These are phyloP conservation scores for Leishmania turanica DNA, from an alignment of 208 protist genomes.

Conservation along the genomic window DNA sequence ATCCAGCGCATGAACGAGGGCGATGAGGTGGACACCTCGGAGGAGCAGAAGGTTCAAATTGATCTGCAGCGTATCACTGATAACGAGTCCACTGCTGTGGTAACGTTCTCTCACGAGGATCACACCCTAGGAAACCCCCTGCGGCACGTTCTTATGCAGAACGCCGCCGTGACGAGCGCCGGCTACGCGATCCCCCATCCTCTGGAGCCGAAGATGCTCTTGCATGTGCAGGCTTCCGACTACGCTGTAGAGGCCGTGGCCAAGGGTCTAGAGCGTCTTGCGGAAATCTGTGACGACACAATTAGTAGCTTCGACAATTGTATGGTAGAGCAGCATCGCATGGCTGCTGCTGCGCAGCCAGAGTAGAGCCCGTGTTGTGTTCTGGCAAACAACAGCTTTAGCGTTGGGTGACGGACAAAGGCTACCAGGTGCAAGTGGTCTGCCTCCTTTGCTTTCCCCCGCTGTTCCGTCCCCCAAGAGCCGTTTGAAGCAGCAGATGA, in stretches of 20 bases:
- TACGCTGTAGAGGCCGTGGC: constrained; percentile 90
- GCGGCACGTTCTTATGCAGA: constrained; percentile 93
- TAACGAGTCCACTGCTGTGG: constrained; percentile 70
- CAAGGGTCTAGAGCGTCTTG: constrained; percentile 78
- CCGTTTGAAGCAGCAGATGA: background rate
- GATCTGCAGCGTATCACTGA: constrained; percentile 85
- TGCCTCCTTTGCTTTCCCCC: background rate
- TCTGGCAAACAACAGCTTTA: background rate
- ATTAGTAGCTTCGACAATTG: constrained; percentile 74
- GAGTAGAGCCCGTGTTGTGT: constrained; percentile 3
- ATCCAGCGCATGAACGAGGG: constrained; percentile 89
- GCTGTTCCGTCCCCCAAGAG: background rate
- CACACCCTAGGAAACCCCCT: constrained; percentile 94
- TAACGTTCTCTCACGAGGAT: constrained; percentile 91
- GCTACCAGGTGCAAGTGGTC: background rate
- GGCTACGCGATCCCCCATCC: constrained; percentile 95
- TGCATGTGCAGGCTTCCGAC: constrained; percentile 89
- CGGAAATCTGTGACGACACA: constrained; percentile 80
- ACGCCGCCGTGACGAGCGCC: constrained; percentile 82
- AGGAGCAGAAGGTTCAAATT: constrained; percentile 89
- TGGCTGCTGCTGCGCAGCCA: constrained; percentile 21
- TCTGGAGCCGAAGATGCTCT: constrained; percentile 92
- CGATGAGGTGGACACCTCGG: constrained; percentile 91
- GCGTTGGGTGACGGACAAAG: background rate
- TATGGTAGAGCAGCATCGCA: constrained; percentile 46